Evolutionary conservation across 805 yeast species (phyloP), one percentile per base, ranked within the genome.

Genomic region (Pichia nanzhaoensis): DNA sequence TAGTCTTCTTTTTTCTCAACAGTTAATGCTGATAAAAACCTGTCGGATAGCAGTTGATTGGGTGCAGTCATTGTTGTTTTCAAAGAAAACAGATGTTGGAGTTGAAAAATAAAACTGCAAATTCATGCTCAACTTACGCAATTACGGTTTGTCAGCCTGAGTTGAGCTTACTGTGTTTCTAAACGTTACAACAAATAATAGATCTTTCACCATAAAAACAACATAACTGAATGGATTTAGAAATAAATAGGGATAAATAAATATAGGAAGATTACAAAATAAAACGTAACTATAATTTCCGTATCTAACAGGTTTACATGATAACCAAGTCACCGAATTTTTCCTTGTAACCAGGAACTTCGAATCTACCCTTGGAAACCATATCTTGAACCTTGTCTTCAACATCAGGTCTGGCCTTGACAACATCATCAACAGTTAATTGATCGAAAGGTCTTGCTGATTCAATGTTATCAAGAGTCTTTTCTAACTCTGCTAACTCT

Each of bases 321-420:
- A 89, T 88, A 62, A 91, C 88, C 72, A 91, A 80, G 68, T 85
- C 87, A 70, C 98, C 98, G 69, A 93, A 93, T 82, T 90, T 93
- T 73, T 93, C 98, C 73, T 85, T 82, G 82, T 93, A 93, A 61
- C 96, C 96, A 61, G 98, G 98, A 58, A 90, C 95, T 64, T 86
- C 87, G 95, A 96, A 90, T 76, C 85, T 85, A 71, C 96, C 96
- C 77, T 90, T 83, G 78, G 83, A 80, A 61, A 93, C 89, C 93
- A 91, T 83, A 73, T 88, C 88, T 62, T 74, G 77, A 58, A 90
- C 96, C 84, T 93, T 93, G 59, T 86, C 90, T 65, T 91, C 96
- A 67, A 93, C 83, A 69, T 93, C 98, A 60, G 99, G 98, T 75
- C 93, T 86, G 54, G 97, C 98, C 75, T 80, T 80, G 61, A 83